Conservation (phyloP, 2,329 filamentous ascomycete species). For the Alternaria brassicae region DNA sequence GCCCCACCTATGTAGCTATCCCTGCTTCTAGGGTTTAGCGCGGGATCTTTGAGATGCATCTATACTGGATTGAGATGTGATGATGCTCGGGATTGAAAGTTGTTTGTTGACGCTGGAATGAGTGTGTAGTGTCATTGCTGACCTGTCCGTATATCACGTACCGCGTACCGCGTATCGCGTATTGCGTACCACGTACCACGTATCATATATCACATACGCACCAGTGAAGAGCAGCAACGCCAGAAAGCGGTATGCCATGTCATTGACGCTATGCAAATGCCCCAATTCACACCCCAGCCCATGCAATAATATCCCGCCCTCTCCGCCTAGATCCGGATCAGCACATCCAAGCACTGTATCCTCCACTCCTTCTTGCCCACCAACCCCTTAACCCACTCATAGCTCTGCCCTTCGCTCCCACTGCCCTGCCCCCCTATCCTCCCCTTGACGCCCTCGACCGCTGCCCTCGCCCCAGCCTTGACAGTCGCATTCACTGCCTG, state of each 20-base stretch:
- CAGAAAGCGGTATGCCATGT: constrained; percentile 1
- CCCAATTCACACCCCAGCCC: constrained; percentile 22
- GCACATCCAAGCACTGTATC: constrained; percentile 88
- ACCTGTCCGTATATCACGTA: too few relatives aligned
- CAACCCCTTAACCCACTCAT: constrained; percentile 82
- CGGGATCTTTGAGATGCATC: constrained; percentile 15
- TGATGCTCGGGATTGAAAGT: neutral
- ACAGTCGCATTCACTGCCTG: constrained; percentile 67
- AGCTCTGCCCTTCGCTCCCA: constrained; percentile 69
- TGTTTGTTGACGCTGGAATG: too few relatives aligned
- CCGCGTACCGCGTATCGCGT: too few relatives aligned
- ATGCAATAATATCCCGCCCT: constrained; percentile 19
- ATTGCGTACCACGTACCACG: too few relatives aligned
- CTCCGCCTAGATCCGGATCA: constrained; percentile 67
- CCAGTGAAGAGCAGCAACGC: neutral
- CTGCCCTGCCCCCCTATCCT: constrained; percentile 50
- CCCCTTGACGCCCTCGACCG: constrained; percentile 37
- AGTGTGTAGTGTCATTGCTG: too few relatives aligned
- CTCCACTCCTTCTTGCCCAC: constrained; percentile 87
- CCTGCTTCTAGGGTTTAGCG: constrained; percentile 19
- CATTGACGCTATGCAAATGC: constrained; percentile 35
- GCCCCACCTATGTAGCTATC: constrained; percentile 23
- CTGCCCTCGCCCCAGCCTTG: constrained; percentile 38
- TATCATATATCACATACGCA: too few relatives aligned
- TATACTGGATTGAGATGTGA: neutral